Evolutionary conservation across 345 rosid species (phyloP), one percentile per base, ranked within the genome.

Genomic region (Lepidium africanum): DNA sequence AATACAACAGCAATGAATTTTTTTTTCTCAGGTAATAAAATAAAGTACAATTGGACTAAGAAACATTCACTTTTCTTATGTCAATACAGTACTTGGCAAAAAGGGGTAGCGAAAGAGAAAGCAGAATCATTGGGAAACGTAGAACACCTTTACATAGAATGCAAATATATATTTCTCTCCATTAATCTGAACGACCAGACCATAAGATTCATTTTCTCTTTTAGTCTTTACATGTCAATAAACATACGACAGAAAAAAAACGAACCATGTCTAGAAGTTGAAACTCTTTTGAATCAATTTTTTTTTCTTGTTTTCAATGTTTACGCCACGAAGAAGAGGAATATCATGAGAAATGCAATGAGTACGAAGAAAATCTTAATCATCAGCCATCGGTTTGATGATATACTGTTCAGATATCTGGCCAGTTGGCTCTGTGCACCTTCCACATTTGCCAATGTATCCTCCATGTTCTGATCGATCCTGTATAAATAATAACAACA

Each of bases 391-490:
- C 92, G 77, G 72, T 86, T 88, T 62, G 96, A 88, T 17, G 91
- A 88, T 70, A 88, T 86, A 69, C 87, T 82, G 75, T 85, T 86
- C 21, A 88, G 84, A 73, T 88, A 86, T 79, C 88, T 79, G 45
- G 81, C 86, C 70, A 86, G 67, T 65, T 84, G 88, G 71, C 82
- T 79, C 53, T 88, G 96, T 51, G 96, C 96, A 1, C 96, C 90
- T 71, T 88, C 96, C 60, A 88, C 90, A 48, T 86, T 86, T 13
- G 84, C 65, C 57, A 88, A 50, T 49, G 92, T 76, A 17, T 88
- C 91, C 6, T 86, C 96, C 90, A 84, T 86, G 73, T 88, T 86
- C 77, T 88, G 91, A 30, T 88, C 96, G 70, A 88, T 88, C 82
- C 92, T 88, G 81, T 66, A 21, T 36, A 33, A 43, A 70, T 1